These are phyloP conservation scores for Coffea eugenioides DNA, from an alignment of 257 asterid species.

Conservation along the genomic window DNA sequence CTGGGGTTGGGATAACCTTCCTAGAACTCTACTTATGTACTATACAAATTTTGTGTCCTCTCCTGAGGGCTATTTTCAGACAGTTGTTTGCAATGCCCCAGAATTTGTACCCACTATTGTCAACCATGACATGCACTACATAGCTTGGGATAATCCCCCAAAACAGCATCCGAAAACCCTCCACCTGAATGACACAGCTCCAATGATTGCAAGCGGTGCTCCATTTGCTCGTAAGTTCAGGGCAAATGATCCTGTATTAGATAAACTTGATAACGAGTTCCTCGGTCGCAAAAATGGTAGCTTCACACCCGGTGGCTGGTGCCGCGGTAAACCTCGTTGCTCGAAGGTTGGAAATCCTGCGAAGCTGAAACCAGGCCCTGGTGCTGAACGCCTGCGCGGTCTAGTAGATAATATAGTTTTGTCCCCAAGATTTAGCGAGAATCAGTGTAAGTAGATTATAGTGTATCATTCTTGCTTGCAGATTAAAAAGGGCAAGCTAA, in stretches of 20 bases:
- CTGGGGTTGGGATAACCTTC: slow-evolving; percentile 99
- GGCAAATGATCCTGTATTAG: slow-evolving; percentile 48
- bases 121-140: slow-evolving; percentile 94
- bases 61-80: slow-evolving; percentile 96
- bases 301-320: slow-evolving; percentile 95
- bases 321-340: slow-evolving; percentile 68
- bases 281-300: slow-evolving; percentile 57
- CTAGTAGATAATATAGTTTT: slow-evolving; percentile 49
- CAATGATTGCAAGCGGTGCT: slow-evolving; percentile 66
- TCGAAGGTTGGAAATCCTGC: slow-evolving; percentile 57
- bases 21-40: slow-evolving; percentile 91
- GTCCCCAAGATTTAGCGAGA: slow-evolving; percentile 28
- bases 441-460: slow-evolving; percentile 58
- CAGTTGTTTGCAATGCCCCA: slow-evolving; percentile 87
- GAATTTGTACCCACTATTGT: slow-evolving; percentile 64
- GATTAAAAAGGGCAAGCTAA: slow-evolving; percentile 1
- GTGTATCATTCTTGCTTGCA: slow-evolving; percentile 21
- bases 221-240: slow-evolving; percentile 92
- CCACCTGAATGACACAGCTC: slow-evolving; percentile 58
- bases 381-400: slow-evolving; percentile 62
- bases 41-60: slow-evolving; percentile 89
- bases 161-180: slow-evolving; percentile 79
- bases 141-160: slow-evolving; percentile 92
- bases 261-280: slow-evolving; percentile 63
- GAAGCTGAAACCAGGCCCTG: slow-evolving; percentile 63